These are phyloP conservation scores for Candida hungchunana DNA, from an alignment of 805 yeast species.

Conservation along the genomic window DNA sequence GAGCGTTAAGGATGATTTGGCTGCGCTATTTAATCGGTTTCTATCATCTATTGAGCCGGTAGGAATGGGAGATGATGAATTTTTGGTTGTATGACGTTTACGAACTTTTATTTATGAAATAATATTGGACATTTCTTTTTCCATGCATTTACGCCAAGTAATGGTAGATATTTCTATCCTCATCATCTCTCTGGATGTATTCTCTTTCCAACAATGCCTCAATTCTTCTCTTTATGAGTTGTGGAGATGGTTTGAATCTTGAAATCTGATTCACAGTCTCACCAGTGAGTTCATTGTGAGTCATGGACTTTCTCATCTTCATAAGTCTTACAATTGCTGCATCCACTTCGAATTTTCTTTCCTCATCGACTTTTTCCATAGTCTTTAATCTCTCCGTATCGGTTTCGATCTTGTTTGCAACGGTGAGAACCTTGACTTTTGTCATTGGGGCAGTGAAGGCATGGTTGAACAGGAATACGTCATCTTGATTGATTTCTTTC, in stretches of 20 bases:
- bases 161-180: conserved; percentile 54
- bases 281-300: conserved; percentile 62
- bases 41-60: conserved; percentile 7
- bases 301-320: conserved; percentile 64
- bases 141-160: conserved; percentile 50
- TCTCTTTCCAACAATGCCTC: conserved; percentile 78
- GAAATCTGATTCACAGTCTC: conserved; percentile 59
- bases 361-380: conserved; percentile 51
- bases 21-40: conserved; percentile 10
- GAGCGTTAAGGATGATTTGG: conserved; percentile 3
- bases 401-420: conserved; percentile 41
- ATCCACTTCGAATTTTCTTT: conserved; percentile 65
- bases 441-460: conserved; percentile 63
- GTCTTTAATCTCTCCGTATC: conserved; percentile 41
- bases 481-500: conserved; percentile 59
- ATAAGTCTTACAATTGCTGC: conserved; percentile 87
- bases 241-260: conserved; percentile 67
- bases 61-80: neutral
- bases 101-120: neutral
- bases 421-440: conserved; percentile 73
- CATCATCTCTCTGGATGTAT: conserved; percentile 67
- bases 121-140: neutral
- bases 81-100: too few relatives aligned
- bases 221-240: conserved; percentile 64
- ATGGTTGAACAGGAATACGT: conserved; percentile 63